Percentiles rank a stretch among this genome's conserved stretches.
Conservation (phyloP, 2,329 filamentous ascomycete genomes). For the Reticulascus tulasneorum region DNA sequence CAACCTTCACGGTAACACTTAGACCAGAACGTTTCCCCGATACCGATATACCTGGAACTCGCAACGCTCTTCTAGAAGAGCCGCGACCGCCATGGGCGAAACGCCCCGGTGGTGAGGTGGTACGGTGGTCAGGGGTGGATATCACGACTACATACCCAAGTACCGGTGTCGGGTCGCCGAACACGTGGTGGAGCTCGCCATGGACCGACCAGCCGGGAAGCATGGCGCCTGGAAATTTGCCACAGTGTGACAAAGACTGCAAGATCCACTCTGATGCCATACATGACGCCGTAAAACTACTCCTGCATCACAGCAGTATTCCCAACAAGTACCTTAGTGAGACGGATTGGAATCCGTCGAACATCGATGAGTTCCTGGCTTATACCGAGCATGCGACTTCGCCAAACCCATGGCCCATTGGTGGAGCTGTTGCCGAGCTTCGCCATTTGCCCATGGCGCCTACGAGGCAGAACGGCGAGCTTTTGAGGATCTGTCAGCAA, state of each 20-base stretch:
- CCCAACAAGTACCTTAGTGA: conserved; percentile 12
- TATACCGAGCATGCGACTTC: not conserved
- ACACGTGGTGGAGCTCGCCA: conserved; percentile 18
- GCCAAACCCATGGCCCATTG: not conserved
- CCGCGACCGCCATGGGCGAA: conserved; percentile 9
- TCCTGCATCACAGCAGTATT: conserved; percentile 18
- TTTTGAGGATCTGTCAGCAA: conserved; percentile 22
- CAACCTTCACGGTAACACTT: conserved; percentile 20
- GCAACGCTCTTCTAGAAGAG: conserved; percentile 14
- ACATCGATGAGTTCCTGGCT: conserved; percentile 12
- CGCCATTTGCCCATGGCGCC: conserved; percentile 36
- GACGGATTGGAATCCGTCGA: conserved; percentile 5
- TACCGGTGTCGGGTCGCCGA: not conserved
- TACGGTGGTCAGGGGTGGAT: conserved; percentile 20
- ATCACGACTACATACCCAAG: conserved; percentile 14
- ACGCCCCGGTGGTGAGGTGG: conserved; percentile 10
- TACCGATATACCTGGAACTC: conserved; percentile 11
- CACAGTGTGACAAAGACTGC: conserved; percentile 18
- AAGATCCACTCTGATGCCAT: conserved; percentile 21
- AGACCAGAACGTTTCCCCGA: conserved; percentile 10
- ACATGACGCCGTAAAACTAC: conserved; percentile 23
- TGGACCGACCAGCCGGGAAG: conserved; percentile 8
- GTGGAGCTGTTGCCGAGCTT: conserved; percentile 27
- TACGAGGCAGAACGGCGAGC: conserved; percentile 40
- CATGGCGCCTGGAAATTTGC: conserved; percentile 7